Evolutionary conservation across 345 rosid genomes (phyloP), one percentile per base, ranked within the genome.

Genomic region (Reutealis trisperma): DNA sequence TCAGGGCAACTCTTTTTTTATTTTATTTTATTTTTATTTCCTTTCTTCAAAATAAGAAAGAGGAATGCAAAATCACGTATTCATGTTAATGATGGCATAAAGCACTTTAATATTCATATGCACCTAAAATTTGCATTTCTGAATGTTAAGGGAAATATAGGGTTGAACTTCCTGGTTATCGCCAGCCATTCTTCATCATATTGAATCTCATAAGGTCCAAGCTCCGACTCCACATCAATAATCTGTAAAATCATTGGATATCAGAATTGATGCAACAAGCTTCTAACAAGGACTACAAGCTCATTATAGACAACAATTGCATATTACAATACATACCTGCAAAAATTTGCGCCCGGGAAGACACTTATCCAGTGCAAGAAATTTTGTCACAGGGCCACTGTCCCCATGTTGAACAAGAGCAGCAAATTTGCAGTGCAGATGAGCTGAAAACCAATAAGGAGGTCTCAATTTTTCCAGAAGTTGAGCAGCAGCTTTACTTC

Each of bases 131-230:
- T 83, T 73, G 88, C 85, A 65, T 57, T 67, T 59, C 73, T 81
- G 18, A 24, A 32, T 8, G 94, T 90, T 81, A 91, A 83, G 24
- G 99, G 99, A 77, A 96, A 81, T 68, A 83, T 66, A 77, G 90
- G 78, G 80, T 96, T 91, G 86, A 88, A 88, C 75, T 82, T 88
- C 76, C 80, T 77, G 32, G 95, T 96, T 70, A 92, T 84, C 34
- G 93, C 90, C 19, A 91, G 84, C 97, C 98, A 96, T 78, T 96
- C 98, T 85, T 92, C 97, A 42, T 93, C 99, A 67, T 91, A 93
- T 65, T 86, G 85, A 82, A 96, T 71, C 81, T 91, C 91, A 69
- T 79, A 86, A 44, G 93, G 94, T 75, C 94, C 97, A 63, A 93
- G 91, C 76, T 78, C 94, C 30, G 94, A 91, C 71, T 96, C 97